Conservation (phyloP, 164 flowering plant species). For the Santalum album region DNA sequence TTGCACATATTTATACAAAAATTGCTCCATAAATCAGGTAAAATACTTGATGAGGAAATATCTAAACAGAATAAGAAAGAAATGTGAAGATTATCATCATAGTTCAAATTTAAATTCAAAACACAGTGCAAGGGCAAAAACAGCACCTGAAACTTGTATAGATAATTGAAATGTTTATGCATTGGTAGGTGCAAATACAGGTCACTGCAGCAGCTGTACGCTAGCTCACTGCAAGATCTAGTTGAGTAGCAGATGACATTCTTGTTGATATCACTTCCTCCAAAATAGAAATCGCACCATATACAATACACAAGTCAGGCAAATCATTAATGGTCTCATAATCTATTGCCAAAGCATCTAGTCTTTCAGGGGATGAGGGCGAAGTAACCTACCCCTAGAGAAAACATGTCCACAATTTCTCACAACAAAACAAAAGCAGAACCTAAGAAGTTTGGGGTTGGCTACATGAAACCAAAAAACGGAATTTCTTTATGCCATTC, state of each 20-base stretch:
- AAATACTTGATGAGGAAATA: too few species aligned
- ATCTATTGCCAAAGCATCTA: slow-evolving; percentile 80
- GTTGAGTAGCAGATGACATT: slow-evolving; percentile 37
- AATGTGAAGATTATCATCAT: too few species aligned
- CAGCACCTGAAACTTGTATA: slow-evolving; percentile 84
- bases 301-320: slow-evolving; percentile 77
- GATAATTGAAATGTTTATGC: slow-evolving; percentile 85
- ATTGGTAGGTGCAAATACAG: slow-evolving; percentile 79
- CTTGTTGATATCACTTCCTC: slow-evolving; percentile 80
- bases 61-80: too few species aligned
- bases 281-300: slow-evolving; percentile 78
- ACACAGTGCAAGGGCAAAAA: slow-evolving; percentile 1
- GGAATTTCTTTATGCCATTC: too few species aligned
- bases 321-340: slow-evolving; percentile 94
- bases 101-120: background rate
- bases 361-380: slow-evolving; percentile 80
- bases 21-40: too few species aligned
- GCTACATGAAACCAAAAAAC: too few species aligned
- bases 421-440: too few species aligned
- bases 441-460: too few species aligned
- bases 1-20: too few species aligned
- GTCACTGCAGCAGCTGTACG: slow-evolving; percentile 63
- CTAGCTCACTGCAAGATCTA: slow-evolving; percentile 50
- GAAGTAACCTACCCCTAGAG: slow-evolving; percentile 44
- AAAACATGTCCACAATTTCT: too few species aligned